Percentiles rank a stretch among this genome's conserved stretches.
These are phyloP conservation scores for Amanita jacksonii DNA, from an alignment of 768 basidiomycete genomes.

Conservation along the genomic window DNA sequence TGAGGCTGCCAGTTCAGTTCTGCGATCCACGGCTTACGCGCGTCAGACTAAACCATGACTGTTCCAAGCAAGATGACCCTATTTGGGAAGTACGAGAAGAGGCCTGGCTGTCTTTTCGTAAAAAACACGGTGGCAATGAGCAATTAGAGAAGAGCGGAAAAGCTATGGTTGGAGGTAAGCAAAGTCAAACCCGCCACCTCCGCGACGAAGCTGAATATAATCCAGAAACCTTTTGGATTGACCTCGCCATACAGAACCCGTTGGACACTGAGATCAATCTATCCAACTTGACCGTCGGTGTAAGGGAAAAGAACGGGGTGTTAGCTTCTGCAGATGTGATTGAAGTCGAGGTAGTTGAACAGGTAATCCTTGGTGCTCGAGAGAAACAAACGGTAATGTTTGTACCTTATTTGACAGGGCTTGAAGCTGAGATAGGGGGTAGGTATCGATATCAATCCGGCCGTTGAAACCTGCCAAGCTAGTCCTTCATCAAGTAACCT, in stretches of 20 bases:
- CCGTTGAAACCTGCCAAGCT: slow-evolving; percentile 42
- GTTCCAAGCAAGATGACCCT: slow-evolving; percentile 28
- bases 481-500: slow-evolving; percentile 46
- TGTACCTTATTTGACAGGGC: background rate
- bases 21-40: slow-evolving; percentile 49
- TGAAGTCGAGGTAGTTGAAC: slow-evolving; percentile 50
- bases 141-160: slow-evolving; percentile 44
- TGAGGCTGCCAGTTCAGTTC: slow-evolving; percentile 60
- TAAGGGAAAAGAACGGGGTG: slow-evolving; percentile 29
- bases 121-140: slow-evolving; percentile 41
- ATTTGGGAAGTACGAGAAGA: slow-evolving; percentile 62
- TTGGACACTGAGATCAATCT: slow-evolving; percentile 66
- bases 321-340: slow-evolving; percentile 29
- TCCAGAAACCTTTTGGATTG: slow-evolving; percentile 70
- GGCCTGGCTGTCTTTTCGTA: slow-evolving; percentile 56
- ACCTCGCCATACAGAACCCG: slow-evolving; percentile 62
- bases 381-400: slow-evolving; percentile 55
- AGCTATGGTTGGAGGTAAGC: slow-evolving; percentile 54
- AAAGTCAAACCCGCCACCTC: background rate
- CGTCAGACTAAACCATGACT: slow-evolving; percentile 47
- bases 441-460: slow-evolving; percentile 60
- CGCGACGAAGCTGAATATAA: background rate
- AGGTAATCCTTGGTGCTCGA: slow-evolving; percentile 50
- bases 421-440: background rate
- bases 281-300: slow-evolving; percentile 46